A percentile compares a stretch with the other conserved stretches of the same genome.
Evolutionary conservation across 2,329 filamentous ascomycete species (phyloP).

Genomic region (Corynespora cassiicola): DNA sequence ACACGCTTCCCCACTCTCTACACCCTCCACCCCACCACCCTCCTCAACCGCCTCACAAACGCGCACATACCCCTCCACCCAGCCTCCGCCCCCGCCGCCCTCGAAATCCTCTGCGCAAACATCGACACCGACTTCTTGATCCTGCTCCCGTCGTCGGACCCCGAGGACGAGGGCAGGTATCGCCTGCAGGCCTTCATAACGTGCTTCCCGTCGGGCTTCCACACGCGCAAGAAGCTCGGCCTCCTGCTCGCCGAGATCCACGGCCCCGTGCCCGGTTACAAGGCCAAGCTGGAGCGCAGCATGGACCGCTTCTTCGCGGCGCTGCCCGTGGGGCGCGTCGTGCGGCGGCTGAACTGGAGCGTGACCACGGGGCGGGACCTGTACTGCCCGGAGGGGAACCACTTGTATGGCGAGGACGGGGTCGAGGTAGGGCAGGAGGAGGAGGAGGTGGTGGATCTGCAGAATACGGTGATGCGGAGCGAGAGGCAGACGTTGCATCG

Average conservation of each 20-base stretch:
- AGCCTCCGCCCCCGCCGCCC: constrained; percentile 45
- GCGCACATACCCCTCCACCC: constrained; percentile 49
- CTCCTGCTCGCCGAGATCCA: constrained; percentile 63
- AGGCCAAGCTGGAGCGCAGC: constrained; percentile 60
- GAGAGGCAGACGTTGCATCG: constrained; percentile 69
- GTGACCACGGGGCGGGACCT: constrained; percentile 51
- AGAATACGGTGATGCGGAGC: constrained; percentile 57
- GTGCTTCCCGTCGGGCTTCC: constrained; percentile 66
- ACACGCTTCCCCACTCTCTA: constrained; percentile 60
- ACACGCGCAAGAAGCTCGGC: constrained; percentile 61
- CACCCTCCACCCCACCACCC: constrained; percentile 36
- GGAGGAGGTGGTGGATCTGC: constrained; percentile 47
- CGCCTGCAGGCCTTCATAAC: constrained; percentile 62
- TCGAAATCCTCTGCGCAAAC: constrained; percentile 57
- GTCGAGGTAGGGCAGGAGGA: constrained; percentile 34
- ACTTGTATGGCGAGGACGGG: constrained; percentile 49
- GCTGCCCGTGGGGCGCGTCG: constrained; percentile 60
- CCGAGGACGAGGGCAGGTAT: constrained; percentile 52
- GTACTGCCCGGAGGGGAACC: constrained; percentile 51
- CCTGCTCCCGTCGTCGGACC: constrained; percentile 53
- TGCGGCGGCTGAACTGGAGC: constrained; percentile 63
- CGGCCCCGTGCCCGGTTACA: constrained; percentile 64
- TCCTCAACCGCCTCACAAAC: constrained; percentile 54
- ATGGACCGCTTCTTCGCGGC: constrained; percentile 69
- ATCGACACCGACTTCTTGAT: constrained; percentile 68